phyloP scores from a whole-genome alignment of 2,329 filamentous ascomycete genomes.

The Chaetomiaceae sp. region DNA sequence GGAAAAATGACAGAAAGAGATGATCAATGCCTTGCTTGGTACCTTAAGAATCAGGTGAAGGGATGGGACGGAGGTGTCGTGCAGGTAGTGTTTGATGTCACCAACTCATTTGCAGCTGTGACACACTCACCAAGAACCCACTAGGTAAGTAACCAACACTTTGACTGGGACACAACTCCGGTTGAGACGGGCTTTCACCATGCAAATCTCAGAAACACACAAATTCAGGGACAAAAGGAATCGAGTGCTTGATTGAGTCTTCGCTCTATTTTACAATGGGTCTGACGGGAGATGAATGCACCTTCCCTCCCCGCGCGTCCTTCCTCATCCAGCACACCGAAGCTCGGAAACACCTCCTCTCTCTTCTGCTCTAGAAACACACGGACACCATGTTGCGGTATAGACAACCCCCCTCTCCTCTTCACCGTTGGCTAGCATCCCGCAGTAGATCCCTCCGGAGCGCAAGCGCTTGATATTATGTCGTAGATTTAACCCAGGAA shows the following conservation, averaged over 20 bases:
- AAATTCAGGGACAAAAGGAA: constrained; percentile 46
- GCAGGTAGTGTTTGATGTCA: too few species aligned
- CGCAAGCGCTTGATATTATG: constrained; percentile 29
- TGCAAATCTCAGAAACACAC: not conserved
- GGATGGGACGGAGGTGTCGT: too few species aligned
- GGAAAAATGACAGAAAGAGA: too few species aligned
- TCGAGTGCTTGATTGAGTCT: constrained; percentile 57
- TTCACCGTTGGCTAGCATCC: constrained; percentile 25
- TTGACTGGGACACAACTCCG: too few species aligned
- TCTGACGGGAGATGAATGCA: constrained; percentile 44
- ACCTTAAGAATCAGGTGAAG: too few species aligned
- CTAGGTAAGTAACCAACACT: too few species aligned
- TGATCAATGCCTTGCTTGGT: too few species aligned
- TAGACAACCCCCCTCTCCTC: constrained; percentile 25
- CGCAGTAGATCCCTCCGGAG: constrained; percentile 16
- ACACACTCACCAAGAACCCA: too few species aligned
- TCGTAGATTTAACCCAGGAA: constrained; percentile 57
- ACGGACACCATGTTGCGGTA: constrained; percentile 27
- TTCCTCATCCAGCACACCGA: constrained; percentile 43
- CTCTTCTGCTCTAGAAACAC: constrained; percentile 44
- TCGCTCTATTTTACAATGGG: constrained; percentile 58
- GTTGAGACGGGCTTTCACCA: too few species aligned
- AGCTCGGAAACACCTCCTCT: constrained; percentile 37
- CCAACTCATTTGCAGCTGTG: not conserved
- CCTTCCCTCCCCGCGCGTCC: constrained; percentile 37